Conservation (phyloP, 2,329 filamentous ascomycete species). For the Cadophora sp. region DNA sequence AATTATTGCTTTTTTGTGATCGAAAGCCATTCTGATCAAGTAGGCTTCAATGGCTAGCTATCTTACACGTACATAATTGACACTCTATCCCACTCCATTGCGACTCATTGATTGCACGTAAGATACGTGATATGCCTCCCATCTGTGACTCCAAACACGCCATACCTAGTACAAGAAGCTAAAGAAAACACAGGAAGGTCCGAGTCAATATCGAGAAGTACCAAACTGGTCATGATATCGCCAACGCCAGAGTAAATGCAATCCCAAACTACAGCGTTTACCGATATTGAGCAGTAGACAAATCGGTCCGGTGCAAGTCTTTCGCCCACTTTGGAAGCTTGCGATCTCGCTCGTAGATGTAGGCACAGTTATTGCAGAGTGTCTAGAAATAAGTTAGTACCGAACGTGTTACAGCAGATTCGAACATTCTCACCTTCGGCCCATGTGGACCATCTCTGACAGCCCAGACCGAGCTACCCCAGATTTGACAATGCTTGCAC, state of each 20-base stretch:
- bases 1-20: slow-evolving; percentile 15
- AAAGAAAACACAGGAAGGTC: slow-evolving; percentile 1
- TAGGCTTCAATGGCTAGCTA: slow-evolving; percentile 21
- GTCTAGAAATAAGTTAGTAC: slow-evolving; percentile 53
- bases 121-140: slow-evolving; percentile 18
- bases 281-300: slow-evolving; percentile 43
- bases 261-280: slow-evolving; percentile 27
- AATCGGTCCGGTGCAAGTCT: slow-evolving; percentile 62
- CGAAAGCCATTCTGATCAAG: slow-evolving; percentile 8
- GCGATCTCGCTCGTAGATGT: slow-evolving; percentile 86
- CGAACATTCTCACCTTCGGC: slow-evolving; percentile 68
- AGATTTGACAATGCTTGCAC: slow-evolving; percentile 86
- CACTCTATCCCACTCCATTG: slow-evolving; percentile 1
- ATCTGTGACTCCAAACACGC: slow-evolving; percentile 21
- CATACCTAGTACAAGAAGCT: slow-evolving; percentile 17
- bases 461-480: slow-evolving; percentile 92
- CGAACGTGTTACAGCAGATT: background rate
- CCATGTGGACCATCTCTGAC: slow-evolving; percentile 90
- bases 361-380: slow-evolving; percentile 92
- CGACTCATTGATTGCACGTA: slow-evolving; percentile 8
- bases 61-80: slow-evolving; percentile 17
- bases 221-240: slow-evolving; percentile 4
- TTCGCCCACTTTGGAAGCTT: slow-evolving; percentile 80
- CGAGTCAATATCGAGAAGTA: background rate
- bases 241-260: slow-evolving; percentile 14